Base-by-base conservation (phyloP, 139 green algal genomes). In the Trebouxia sp. region DNA sequence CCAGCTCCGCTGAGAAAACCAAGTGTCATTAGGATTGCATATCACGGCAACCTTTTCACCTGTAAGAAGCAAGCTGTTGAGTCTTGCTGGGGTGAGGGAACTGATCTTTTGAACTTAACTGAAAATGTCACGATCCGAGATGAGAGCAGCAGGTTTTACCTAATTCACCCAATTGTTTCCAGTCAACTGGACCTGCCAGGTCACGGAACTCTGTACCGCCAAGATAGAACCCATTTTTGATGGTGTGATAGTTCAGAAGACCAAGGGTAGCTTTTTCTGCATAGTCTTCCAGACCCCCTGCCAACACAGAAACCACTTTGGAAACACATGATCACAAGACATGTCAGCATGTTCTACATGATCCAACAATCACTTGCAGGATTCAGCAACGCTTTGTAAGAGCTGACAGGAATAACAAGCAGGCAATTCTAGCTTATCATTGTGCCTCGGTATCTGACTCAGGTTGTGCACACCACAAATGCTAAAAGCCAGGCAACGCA, bases 1-100 rank as follows among this genome's bases (percentile, higher is more conserved):
- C 62, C 62, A 72, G 62, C 62, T 72, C 32, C 62, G 62, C 7
- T 72, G 32, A 15, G 62, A 72, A 17, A 72, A 72, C 62, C 62
- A 72, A 15, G 62, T 72, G 15, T 72, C 62, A n/a, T 72, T 32
- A 15, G 62, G 62, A n/a, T 72, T 72, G 35, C 62, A 72, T 43
- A 72, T 43, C 0, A 72, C 62, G 24, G 32, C 62, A 24, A 43
- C 62, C 35, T 45, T 72, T 32, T 72, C 62, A 72, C 62, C 62
- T 72, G 20, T 24, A 43, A 42, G 11, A 15, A 77, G 42, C 0
- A 38, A 22, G 12, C 55, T 0, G 8, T 24, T 39, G 10, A 37
- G 24, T 2, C 37, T 22, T 58, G 50, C 50, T 3, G 50, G 20
- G 20, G 20, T 28, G 50, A 58, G 22, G 20, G 15, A 56, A 15